Conservation (phyloP, 108 stramenopile genomes). For the Hondaea fermentalgiana region DNA sequence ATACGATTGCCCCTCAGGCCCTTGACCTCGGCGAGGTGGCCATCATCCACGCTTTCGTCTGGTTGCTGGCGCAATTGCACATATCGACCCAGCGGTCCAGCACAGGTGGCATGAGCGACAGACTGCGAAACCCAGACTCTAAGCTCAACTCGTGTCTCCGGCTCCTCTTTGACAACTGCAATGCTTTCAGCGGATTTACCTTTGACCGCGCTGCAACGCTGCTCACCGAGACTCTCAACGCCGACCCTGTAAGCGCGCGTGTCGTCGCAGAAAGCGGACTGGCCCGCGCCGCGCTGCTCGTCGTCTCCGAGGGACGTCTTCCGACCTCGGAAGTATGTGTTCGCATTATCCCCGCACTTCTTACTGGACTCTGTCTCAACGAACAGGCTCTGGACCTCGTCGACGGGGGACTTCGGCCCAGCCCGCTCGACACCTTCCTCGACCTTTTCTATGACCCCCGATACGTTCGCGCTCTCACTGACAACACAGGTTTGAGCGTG, state of each 20-base stretch:
- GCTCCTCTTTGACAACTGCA: neutral
- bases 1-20: neutral
- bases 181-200: neutral
- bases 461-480: neutral
- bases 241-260: neutral
- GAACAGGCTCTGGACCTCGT: neutral
- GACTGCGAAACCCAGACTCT: neutral
- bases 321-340: neutral
- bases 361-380: neutral
- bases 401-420: neutral
- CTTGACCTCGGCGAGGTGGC: neutral
- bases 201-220: neutral
- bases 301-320: neutral
- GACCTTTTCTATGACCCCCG: neutral
- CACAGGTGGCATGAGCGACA: neutral
- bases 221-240: neutral
- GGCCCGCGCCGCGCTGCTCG: neutral
- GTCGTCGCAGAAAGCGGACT: neutral
- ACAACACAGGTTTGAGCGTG: neutral
- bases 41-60: neutral
- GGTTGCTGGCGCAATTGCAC: neutral
- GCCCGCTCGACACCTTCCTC: neutral
- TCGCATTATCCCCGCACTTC: neutral
- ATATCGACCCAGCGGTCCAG: neutral
- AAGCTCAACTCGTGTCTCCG: neutral